Conservation (phyloP, 352 stramenopile genomes). For the Chrysophaeum taylorii region DNA sequence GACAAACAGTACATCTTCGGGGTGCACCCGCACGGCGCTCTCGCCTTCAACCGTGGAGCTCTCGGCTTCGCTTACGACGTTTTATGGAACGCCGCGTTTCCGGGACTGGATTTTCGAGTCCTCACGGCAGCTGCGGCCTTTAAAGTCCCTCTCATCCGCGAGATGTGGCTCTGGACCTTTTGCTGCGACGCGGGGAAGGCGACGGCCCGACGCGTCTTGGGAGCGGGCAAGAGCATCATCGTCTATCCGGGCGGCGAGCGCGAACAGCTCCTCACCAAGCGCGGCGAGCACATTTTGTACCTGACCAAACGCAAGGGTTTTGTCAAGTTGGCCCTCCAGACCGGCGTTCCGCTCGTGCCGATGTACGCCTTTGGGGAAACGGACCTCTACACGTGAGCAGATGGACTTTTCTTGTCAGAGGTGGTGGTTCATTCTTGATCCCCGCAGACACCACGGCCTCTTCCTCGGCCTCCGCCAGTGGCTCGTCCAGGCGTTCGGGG, state of each 20-base stretch:
- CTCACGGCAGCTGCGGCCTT: constrained; percentile 11
- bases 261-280: constrained; percentile 9
- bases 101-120: constrained; percentile 10
- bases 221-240: neutral
- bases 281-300: constrained; percentile 38
- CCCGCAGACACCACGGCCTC: too few species aligned
- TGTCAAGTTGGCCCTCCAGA: constrained; percentile 47
- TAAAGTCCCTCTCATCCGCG: constrained; percentile 14
- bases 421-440: too few species aligned
- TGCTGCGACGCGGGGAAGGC: constrained; percentile 4
- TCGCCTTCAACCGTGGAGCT: constrained; percentile 15
- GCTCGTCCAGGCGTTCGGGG: too few species aligned
- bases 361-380: constrained; percentile 51
- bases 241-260: constrained; percentile 4
- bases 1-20: neutral
- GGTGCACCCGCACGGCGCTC: constrained; percentile 11
- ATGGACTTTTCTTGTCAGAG: too few species aligned
- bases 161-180: constrained; percentile 4
- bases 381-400: too few species aligned
- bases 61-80: constrained; percentile 2
- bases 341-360: constrained; percentile 43
- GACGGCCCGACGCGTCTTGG: neutral
- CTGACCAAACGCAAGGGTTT: constrained; percentile 52
- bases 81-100: constrained; percentile 16
- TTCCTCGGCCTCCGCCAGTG: too few species aligned